Evolutionary conservation across 495 filamentous ascomycete species (phyloP).

Genomic region (Clavariopsis aquatica): DNA sequence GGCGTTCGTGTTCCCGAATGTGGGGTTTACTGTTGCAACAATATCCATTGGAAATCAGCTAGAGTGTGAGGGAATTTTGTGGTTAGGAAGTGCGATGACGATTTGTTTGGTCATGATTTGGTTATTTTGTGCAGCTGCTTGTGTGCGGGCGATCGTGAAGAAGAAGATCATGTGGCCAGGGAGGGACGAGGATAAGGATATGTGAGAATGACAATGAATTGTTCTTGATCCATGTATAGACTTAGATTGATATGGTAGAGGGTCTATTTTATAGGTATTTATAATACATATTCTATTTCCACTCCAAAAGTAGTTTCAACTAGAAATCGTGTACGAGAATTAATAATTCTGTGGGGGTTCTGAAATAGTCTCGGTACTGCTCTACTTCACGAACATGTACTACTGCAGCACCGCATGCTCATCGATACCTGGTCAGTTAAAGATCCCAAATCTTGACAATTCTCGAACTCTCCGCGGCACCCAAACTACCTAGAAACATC

Average conservation of each 20-base stretch:
- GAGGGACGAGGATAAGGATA: conserved; percentile 34
- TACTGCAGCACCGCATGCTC: no score
- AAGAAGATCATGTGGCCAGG: conserved; percentile 28
- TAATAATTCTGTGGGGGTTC: no score
- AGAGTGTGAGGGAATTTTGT: conserved; percentile 49
- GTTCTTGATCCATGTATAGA: no score
- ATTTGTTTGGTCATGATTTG: conserved; percentile 58
- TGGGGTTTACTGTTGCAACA: conserved; percentile 52
- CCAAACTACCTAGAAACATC: background rate
- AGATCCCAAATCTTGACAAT: background rate
- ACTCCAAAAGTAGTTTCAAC: no score
- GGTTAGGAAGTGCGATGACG: conserved; percentile 56
- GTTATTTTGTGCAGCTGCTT: conserved; percentile 55
- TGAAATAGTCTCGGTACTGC: no score
- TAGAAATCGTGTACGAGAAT: no score
- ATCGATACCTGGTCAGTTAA: background rate
- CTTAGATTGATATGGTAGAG: no score
- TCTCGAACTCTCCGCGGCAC: background rate
- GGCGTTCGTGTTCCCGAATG: conserved; percentile 61
- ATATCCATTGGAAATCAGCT: conserved; percentile 51
- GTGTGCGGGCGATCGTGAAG: conserved; percentile 50
- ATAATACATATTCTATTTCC: background rate
- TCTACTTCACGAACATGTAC: no score
- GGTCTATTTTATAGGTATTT: no score
- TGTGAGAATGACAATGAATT: conserved; percentile 1